A percentile compares a stretch with the other conserved stretches of the same genome.
These are phyloP conservation scores for Rhazya stricta DNA, from an alignment of 257 asterid genomes.

Conservation along the genomic window DNA sequence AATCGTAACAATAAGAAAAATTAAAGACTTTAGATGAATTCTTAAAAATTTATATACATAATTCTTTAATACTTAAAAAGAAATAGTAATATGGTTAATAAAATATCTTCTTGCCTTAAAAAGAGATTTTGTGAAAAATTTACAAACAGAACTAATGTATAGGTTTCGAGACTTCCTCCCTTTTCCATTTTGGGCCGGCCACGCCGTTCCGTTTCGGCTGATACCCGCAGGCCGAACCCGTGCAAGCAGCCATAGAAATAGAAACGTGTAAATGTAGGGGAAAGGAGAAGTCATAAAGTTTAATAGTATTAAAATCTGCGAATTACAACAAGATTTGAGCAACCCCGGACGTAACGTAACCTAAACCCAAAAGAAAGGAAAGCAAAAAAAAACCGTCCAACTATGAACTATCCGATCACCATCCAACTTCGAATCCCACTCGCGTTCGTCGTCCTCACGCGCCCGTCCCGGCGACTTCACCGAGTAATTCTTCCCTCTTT, in stretches of 20 bases:
- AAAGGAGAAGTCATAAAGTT: not conserved
- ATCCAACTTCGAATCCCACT: slow-evolving; percentile 12
- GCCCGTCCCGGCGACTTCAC: slow-evolving; percentile 37
- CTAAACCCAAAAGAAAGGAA: not conserved
- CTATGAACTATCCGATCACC: slow-evolving; percentile 28
- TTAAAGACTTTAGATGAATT: no score
- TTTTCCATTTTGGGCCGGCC: not conserved
- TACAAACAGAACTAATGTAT: no score
- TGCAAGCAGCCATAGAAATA: not conserved
- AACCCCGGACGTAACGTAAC: slow-evolving; percentile 17
- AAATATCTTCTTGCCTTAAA: no score
- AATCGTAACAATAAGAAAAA: no score
- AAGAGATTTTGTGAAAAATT: no score
- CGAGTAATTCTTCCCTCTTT: slow-evolving; percentile 10
- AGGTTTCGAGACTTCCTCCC: no score
- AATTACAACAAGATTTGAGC: not conserved
- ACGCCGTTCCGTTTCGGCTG: slow-evolving; percentile 1
- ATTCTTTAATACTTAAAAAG: no score
- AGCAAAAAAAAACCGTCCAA: slow-evolving; percentile 16
- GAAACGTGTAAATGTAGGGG: no score
- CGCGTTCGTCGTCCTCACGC: slow-evolving; percentile 26
- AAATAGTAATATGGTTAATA: no score
- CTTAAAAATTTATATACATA: no score
- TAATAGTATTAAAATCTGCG: not conserved
- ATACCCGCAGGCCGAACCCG: not conserved